A percentile compares a stretch with the other conserved stretches of the same genome.
phyloP scores from a whole-genome alignment of 208 protist genomes.

The Tritrichomonas musculus region DNA sequence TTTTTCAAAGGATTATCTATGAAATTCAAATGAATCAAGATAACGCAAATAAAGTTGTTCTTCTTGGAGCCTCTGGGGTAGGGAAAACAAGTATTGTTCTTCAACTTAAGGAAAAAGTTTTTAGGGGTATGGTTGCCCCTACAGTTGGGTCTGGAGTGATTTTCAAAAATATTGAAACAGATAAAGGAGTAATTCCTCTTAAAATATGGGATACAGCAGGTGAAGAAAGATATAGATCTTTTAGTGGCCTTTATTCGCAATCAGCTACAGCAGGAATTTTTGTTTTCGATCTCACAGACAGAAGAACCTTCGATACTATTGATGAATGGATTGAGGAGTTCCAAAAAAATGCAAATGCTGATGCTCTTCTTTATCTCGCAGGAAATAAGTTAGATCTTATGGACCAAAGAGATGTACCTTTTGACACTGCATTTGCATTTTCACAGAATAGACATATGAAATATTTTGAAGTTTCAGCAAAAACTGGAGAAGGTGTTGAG shows the following conservation, averaged over 20 bases:
- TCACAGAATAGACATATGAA: not conserved
- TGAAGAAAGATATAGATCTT: constrained; percentile 30
- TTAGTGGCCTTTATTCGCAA: constrained; percentile 17
- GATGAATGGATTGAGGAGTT: not conserved
- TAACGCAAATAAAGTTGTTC: not conserved
- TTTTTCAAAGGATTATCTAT: too few relatives aligned
- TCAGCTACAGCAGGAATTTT: not conserved
- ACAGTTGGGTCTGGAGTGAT: constrained; percentile 26
- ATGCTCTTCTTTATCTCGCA: not conserved
- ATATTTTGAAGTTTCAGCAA: constrained; percentile 18
- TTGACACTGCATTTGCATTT: not conserved
- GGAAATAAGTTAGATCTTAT: constrained; percentile 33
- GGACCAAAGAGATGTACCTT: not conserved
- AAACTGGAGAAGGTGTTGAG: constrained; percentile 27
- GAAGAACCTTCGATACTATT: not conserved
- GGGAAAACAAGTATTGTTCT: not conserved
- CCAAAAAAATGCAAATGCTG: not conserved
- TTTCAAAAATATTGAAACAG: not conserved
- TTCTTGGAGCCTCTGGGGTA: not conserved
- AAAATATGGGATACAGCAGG: constrained; percentile 16
- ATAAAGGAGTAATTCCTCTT: not conserved
- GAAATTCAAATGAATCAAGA: not conserved
- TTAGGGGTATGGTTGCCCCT: not conserved
- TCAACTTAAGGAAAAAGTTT: constrained; percentile 12
- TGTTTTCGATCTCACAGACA: constrained; percentile 24